These are phyloP conservation scores for Macrotyloma uniflorum DNA, from an alignment of 306 rosid species.

Conservation along the genomic window DNA sequence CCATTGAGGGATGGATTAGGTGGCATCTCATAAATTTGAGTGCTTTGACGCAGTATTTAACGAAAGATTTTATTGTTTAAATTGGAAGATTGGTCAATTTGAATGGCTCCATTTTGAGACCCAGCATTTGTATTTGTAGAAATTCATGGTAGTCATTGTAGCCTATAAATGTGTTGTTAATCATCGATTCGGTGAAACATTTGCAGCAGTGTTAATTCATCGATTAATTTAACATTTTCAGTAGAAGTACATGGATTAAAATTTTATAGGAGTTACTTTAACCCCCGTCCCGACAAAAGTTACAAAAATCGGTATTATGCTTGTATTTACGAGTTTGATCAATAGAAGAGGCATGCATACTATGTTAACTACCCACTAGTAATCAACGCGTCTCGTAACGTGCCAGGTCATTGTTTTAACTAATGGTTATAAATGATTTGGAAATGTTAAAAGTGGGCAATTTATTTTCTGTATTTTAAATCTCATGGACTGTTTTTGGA, in stretches of 20 bases:
- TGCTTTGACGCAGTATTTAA: constrained; percentile 27
- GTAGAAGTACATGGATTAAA: neutral
- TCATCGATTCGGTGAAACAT: constrained; percentile 10
- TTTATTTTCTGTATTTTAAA: too few species aligned
- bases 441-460: too few species aligned
- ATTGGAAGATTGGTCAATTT: neutral
- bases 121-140: constrained; percentile 18
- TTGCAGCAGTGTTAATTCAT: neutral
- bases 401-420: too few species aligned
- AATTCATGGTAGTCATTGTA: constrained; percentile 8
- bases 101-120: neutral
- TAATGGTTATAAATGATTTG: too few species aligned
- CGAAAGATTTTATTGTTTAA: constrained; percentile 19
- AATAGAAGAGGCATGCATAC: too few species aligned
- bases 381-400: too few species aligned
- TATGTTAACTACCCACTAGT: too few species aligned
- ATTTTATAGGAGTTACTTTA: too few species aligned
- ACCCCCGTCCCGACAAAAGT: too few species aligned
- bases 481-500: too few species aligned
- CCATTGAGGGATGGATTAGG: constrained; percentile 5
- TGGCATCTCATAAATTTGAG: constrained; percentile 18
- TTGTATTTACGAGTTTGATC: too few species aligned
- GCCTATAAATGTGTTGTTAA: constrained; percentile 19
- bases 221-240: neutral
- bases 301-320: too few species aligned